A percentile compares a stretch with the other conserved stretches of the same genome.
Conservation (phyloP, 352 stramenopile genomes). For the Phytopythium ostracodes region DNA sequence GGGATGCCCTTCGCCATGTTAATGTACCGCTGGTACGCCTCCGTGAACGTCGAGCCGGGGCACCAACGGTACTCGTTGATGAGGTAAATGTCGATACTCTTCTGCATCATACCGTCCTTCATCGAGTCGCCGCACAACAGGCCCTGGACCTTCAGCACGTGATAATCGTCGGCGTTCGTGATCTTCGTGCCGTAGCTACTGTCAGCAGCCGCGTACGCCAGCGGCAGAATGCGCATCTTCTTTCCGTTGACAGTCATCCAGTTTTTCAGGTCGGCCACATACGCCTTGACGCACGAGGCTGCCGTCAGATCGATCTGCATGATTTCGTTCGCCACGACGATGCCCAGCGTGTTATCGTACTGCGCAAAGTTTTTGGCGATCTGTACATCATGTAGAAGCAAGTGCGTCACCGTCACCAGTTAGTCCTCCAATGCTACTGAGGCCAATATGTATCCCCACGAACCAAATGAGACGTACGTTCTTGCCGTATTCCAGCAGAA, state of each 20-base stretch:
- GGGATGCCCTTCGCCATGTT: constrained; percentile 70
- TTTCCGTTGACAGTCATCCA: constrained; percentile 88
- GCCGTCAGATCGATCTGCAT: constrained; percentile 78
- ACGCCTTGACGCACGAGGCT: constrained; percentile 79
- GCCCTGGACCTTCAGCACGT: constrained; percentile 79
- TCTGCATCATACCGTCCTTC: constrained; percentile 70
- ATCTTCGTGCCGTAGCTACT: constrained; percentile 59
- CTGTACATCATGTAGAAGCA: constrained; percentile 10
- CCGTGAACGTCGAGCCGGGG: constrained; percentile 52
- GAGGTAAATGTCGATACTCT: constrained; percentile 87
- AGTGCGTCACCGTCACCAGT: neutral
- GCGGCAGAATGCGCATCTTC: constrained; percentile 69
- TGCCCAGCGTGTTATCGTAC: constrained; percentile 83
- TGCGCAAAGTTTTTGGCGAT: constrained; percentile 87
- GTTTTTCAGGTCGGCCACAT: constrained; percentile 81
- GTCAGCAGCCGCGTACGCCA: constrained; percentile 80
- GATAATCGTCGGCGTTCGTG: constrained; percentile 69
- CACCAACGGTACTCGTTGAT: constrained; percentile 90
- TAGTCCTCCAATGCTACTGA: neutral
- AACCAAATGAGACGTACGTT: constrained; percentile 27
- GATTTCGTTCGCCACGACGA: constrained; percentile 87
- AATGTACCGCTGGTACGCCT: constrained; percentile 73
- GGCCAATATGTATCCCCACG: too few species aligned
- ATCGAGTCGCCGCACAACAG: constrained; percentile 83
- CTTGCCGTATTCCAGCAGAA: constrained; percentile 86